These are phyloP conservation scores for Closterium sp. DNA, from an alignment of 139 green algal species.

Conservation along the genomic window DNA sequence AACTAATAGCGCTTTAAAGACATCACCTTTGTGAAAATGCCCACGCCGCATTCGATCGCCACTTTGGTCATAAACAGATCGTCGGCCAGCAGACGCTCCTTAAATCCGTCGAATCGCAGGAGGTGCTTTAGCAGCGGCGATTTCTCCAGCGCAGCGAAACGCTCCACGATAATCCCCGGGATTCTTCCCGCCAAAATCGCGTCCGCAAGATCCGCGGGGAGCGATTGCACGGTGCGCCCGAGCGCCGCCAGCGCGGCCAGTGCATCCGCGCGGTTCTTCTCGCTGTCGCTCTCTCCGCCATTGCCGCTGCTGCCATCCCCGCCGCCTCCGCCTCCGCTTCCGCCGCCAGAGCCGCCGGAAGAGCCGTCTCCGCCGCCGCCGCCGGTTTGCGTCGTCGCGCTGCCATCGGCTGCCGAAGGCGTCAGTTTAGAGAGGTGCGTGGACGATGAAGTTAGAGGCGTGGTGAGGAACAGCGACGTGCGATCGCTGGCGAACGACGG, in stretches of 20 bases:
- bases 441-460: background rate
- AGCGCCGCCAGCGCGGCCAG: slow-evolving; percentile 30
- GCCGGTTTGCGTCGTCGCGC: background rate
- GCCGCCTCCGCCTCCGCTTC: background rate
- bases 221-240: slow-evolving; percentile 32
- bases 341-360: background rate
- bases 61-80: slow-evolving; percentile 90
- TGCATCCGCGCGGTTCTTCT: slow-evolving; percentile 29
- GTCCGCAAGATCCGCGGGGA: slow-evolving; percentile 40
- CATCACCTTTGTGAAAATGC: slow-evolving; percentile 81
- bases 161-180: slow-evolving; percentile 35
- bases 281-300: slow-evolving; percentile 20
- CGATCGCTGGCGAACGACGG: background rate
- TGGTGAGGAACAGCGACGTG: background rate
- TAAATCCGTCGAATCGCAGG: slow-evolving; percentile 70
- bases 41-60: slow-evolving; percentile 81
- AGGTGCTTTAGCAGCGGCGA: slow-evolving; percentile 38
- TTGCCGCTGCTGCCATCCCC: background rate
- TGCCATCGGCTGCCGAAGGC: background rate
- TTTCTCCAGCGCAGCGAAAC: slow-evolving; percentile 33
- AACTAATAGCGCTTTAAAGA: background rate
- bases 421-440: background rate
- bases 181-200: slow-evolving; percentile 36
- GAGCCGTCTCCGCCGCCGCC: background rate
- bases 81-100: slow-evolving; percentile 89